Conservation (phyloP, 306 rosid species). For the Vicia faba region DNA sequence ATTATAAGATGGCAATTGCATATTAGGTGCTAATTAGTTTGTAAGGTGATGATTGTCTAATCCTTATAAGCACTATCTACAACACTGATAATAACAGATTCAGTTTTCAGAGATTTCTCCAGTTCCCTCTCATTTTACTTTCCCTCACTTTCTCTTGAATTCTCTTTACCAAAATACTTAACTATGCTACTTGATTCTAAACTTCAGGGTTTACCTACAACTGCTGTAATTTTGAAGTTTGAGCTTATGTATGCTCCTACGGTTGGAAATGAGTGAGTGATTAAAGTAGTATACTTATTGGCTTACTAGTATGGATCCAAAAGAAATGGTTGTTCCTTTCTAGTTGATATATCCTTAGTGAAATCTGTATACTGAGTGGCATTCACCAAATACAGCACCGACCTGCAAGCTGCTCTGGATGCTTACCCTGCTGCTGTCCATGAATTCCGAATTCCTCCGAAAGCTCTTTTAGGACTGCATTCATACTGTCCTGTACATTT, state of each 20-base stretch:
- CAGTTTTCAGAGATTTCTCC: no score
- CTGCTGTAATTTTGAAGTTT: constrained; percentile 75
- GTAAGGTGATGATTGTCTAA: no score
- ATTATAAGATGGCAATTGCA: no score
- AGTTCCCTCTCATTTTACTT: no score
- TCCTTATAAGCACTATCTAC: no score
- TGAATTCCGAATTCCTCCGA: constrained; percentile 80
- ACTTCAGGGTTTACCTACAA: constrained; percentile 64
- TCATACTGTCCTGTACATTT: constrained; percentile 84
- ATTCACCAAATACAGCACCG: constrained; percentile 49
- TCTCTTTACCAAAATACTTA: no score
- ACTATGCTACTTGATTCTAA: constrained; percentile 24
- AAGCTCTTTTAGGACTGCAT: constrained; percentile 82
- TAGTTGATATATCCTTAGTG: constrained; percentile 30
- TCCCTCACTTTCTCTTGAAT: no score
- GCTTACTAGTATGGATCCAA: constrained; percentile 3
- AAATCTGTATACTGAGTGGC: constrained; percentile 41
- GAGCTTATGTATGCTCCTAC: constrained; percentile 84
- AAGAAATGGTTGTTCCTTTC: constrained; percentile 20
- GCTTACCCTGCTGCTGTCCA: constrained; percentile 71
- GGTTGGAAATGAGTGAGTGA: constrained; percentile 59
- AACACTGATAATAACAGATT: no score
- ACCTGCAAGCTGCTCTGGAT: constrained; percentile 63
- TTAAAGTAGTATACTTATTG: constrained; percentile 24
- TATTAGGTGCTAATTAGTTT: no score